Evolutionary conservation across 345 rosid species (phyloP).

Genomic region (Salix arbutifolia): DNA sequence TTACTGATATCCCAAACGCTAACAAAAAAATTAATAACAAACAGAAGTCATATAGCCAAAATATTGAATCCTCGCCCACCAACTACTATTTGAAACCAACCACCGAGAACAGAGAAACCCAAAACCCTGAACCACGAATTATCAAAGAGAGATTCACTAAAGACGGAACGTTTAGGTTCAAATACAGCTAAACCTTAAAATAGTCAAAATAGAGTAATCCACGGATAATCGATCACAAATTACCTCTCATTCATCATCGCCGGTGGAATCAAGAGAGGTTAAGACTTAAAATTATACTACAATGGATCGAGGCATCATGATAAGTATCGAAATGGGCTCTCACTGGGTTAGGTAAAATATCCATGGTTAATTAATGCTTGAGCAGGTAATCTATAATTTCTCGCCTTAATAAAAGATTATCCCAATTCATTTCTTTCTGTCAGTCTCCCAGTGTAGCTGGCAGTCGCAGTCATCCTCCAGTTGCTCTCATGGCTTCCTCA

Average conservation of each 20-base stretch:
- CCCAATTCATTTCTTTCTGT: background rate
- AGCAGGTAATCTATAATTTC: background rate
- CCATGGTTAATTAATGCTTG: background rate
- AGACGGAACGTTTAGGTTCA: background rate
- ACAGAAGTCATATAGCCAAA: background rate
- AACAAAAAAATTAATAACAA: background rate
- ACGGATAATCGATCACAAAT: background rate
- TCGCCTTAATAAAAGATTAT: background rate
- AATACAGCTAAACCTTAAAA: background rate
- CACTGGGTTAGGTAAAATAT: background rate
- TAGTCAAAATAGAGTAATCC: background rate
- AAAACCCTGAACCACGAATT: background rate
- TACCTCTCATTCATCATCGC: slow-evolving; percentile 24
- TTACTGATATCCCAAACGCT: background rate
- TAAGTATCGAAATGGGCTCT: background rate
- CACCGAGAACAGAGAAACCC: background rate
- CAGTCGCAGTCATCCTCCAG: background rate
- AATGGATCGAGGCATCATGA: background rate
- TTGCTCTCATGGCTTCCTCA: slow-evolving; percentile 8
- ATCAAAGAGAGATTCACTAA: background rate
- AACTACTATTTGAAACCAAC: background rate
- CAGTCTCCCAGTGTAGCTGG: background rate
- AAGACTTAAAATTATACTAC: no score
- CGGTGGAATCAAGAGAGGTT: background rate
- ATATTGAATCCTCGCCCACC: background rate